Evolutionary conservation across 2,329 filamentous ascomycete genomes (phyloP).

Genomic region (Colletotrichum sp.): DNA sequence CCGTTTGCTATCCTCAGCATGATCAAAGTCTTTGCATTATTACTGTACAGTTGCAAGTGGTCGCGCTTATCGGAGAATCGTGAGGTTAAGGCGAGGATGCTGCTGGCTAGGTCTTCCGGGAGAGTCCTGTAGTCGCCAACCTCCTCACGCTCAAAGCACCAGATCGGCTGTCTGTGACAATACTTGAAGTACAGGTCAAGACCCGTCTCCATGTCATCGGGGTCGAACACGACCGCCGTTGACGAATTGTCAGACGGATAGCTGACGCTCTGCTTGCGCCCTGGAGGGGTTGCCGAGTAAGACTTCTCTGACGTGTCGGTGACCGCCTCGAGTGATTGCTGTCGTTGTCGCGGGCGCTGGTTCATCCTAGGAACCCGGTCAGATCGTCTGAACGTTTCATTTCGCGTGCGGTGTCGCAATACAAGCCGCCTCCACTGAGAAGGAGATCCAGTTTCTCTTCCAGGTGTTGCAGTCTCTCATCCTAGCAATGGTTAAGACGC

Average conservation of each 20-base stretch:
- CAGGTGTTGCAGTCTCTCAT: constrained; percentile 54
- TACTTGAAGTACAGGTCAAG: constrained; percentile 47
- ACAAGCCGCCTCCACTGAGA: constrained; percentile 45
- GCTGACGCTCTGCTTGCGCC: constrained; percentile 22
- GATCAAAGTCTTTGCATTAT: constrained; percentile 44
- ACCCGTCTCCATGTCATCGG: constrained; percentile 37
- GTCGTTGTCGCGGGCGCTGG: constrained; percentile 25
- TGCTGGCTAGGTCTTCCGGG: constrained; percentile 45
- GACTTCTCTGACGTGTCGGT: constrained; percentile 37
- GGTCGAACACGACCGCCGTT: constrained; percentile 30
- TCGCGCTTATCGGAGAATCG: constrained; percentile 41
- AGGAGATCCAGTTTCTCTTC: constrained; percentile 59
- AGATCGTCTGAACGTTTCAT: constrained; percentile 26
- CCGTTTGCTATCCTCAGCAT: constrained; percentile 58
- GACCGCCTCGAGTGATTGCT: constrained; percentile 32
- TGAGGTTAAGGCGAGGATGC: constrained; percentile 43
- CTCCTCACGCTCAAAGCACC: constrained; percentile 50
- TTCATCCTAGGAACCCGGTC: constrained; percentile 34
- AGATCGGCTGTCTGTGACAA: constrained; percentile 48
- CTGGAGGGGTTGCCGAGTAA: constrained; percentile 33
- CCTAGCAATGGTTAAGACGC: constrained; percentile 32
- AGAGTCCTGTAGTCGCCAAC: constrained; percentile 36
- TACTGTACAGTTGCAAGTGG: constrained; percentile 37
- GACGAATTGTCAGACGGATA: constrained; percentile 21
- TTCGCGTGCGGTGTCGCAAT: constrained; percentile 22